These are phyloP conservation scores for Kluyveromyces sp. DNA, from an alignment of 1,139 yeast genomes.

Conservation along the genomic window DNA sequence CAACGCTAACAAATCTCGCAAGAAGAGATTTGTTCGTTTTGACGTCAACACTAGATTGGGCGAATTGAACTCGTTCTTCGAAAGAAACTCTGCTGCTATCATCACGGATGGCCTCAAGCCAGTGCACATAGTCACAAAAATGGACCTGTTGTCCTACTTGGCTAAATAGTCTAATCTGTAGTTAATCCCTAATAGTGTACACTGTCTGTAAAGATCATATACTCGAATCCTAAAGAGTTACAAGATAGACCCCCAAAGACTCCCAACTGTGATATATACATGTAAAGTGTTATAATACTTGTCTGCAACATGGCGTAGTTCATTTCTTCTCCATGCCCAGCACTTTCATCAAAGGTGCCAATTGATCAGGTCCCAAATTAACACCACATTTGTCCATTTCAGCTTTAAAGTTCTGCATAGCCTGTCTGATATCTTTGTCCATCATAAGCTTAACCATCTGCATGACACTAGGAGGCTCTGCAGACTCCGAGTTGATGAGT, in stretches of 20 bases:
- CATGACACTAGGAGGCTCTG: conserved; percentile 17
- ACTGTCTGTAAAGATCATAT: neutral
- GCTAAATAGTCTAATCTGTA: conserved; percentile 15
- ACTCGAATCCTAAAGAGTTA: too few species aligned
- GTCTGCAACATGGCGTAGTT: neutral
- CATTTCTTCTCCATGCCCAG: conserved; percentile 22
- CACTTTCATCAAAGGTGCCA: conserved; percentile 25
- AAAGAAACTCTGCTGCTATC: conserved; percentile 79
- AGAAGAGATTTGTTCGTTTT: conserved; percentile 64
- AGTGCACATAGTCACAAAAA: conserved; percentile 80
- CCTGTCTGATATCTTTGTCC: conserved; percentile 23
- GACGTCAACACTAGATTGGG: conserved; percentile 62
- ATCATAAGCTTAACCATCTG: conserved; percentile 25
- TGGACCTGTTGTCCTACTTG: conserved; percentile 66
- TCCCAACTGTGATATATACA: too few species aligned
- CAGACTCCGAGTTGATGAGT: conserved; percentile 16
- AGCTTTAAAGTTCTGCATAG: conserved; percentile 22
- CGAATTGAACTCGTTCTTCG: conserved; percentile 73
- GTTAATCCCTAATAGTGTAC: neutral
- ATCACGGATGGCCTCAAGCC: conserved; percentile 76
- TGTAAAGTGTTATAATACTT: too few species aligned
- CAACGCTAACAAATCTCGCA: conserved; percentile 54
- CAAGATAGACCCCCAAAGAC: too few species aligned
- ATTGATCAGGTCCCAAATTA: conserved; percentile 23
- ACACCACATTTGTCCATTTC: conserved; percentile 24